phyloP scores from a whole-genome alignment of 2,329 filamentous ascomycete genomes.

The Cadophora malorum region DNA sequence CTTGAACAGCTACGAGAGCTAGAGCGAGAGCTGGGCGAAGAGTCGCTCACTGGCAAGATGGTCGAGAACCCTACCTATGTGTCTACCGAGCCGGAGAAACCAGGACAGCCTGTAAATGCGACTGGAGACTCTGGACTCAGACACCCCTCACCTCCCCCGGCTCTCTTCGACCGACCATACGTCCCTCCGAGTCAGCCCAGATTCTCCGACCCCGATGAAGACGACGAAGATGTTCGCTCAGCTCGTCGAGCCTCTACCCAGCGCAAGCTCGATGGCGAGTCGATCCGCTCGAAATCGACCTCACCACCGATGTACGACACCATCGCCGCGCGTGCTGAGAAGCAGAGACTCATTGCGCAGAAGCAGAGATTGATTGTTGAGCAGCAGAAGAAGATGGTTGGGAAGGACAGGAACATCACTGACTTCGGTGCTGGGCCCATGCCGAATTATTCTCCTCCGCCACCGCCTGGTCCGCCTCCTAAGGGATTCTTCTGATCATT shows the following conservation, averaged over 20 bases:
- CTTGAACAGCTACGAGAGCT: not conserved
- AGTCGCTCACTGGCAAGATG: not conserved
- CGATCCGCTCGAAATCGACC: not conserved
- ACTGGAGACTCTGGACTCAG: not conserved
- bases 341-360: conserved; percentile 1
- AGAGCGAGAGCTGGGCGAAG: not conserved
- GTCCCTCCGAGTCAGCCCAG: not conserved
- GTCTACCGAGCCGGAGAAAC: not conserved
- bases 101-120: too few relatives aligned
- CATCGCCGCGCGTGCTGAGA: conserved; percentile 5
- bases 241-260: conserved; percentile 10
- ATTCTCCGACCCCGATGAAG: not conserved
- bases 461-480: conserved; percentile 3
- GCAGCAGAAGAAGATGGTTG: conserved; percentile 7
- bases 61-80: not conserved
- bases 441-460: conserved; percentile 1
- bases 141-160: not conserved
- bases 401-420: not conserved
- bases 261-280: conserved; percentile 9
- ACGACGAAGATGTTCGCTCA: not conserved
- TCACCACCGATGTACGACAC: conserved; percentile 1
- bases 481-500: not conserved
- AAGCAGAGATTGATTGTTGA: conserved; percentile 1
- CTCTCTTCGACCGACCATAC: not conserved
- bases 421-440: conserved; percentile 6